Percentiles rank a stretch among this genome's conserved stretches.
Evolutionary conservation across 345 rosid species (phyloP).

Genomic region (Abelmoschus esculentus): DNA sequence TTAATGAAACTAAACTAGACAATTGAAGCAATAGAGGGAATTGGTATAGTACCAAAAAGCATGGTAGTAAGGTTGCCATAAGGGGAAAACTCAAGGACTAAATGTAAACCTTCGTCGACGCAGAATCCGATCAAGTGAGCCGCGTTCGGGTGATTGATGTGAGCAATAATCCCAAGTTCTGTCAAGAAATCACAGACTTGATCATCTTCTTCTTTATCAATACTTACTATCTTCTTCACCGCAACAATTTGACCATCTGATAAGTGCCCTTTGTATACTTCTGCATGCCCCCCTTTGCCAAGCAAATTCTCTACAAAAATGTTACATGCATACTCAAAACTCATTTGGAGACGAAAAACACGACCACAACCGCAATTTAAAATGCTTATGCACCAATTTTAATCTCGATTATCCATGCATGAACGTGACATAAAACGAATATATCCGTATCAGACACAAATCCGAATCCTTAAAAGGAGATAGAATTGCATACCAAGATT

Average conservation of each 20-base stretch:
- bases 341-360: no score
- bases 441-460: no score
- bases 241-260: slow-evolving; percentile 64
- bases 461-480: background rate
- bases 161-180: slow-evolving; percentile 91
- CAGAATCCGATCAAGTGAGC: slow-evolving; percentile 81
- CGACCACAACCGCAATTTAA: no score
- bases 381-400: no score
- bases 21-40: slow-evolving; percentile 4
- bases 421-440: no score
- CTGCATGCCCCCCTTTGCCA: slow-evolving; percentile 93
- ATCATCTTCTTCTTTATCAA: slow-evolving; percentile 45
- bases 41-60: slow-evolving; percentile 48
- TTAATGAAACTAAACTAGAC: background rate
- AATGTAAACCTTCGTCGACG: slow-evolving; percentile 65
- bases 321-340: background rate
- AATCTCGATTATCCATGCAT: no score
- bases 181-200: slow-evolving; percentile 60
- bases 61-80: slow-evolving; percentile 72
- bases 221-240: slow-evolving; percentile 60
- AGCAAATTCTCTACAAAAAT: slow-evolving; percentile 56
- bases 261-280: slow-evolving; percentile 72
- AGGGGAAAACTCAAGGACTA: slow-evolving; percentile 71
- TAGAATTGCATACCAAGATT: slow-evolving; percentile 29
- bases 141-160: slow-evolving; percentile 81